These are phyloP conservation scores for Telopea speciosissima DNA, from an alignment of 177 flowering plant species.

Conservation along the genomic window DNA sequence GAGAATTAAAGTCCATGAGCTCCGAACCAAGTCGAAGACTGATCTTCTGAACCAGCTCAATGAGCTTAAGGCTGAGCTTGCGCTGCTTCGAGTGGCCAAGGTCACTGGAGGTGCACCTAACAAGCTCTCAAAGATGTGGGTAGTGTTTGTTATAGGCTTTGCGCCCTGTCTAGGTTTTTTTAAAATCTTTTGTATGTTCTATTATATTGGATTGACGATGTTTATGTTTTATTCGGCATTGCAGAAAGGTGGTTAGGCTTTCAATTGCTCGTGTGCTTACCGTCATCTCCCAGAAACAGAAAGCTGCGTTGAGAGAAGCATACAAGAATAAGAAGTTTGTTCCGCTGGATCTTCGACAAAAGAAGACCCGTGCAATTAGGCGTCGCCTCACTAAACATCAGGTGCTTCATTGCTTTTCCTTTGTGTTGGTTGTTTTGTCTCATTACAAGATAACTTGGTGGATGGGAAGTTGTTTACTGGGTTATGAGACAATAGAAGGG, in stretches of 20 bases:
- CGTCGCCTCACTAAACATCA: not conserved
- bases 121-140: constrained; percentile 15
- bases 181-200: no score
- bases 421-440: not conserved
- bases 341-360: constrained; percentile 16
- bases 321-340: constrained; percentile 17
- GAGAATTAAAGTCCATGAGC: constrained; percentile 14
- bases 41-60: constrained; percentile 15
- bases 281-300: constrained; percentile 3
- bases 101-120: constrained; percentile 7
- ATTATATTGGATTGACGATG: no score
- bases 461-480: no score
- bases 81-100: not conserved
- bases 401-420: not conserved
- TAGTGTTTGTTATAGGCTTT: not conserved
- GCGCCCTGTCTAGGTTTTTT: not conserved
- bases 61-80: constrained; percentile 16
- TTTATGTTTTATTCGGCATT: not conserved
- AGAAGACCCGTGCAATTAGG: constrained; percentile 13
- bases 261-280: not conserved
- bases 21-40: constrained; percentile 13
- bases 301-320: constrained; percentile 19
- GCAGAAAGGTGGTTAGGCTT: constrained; percentile 17
- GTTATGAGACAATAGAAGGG: no score
- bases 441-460: no score